Conservation (phyloP, 192 early-diverging fungal species). For the Backusella tuberculispora region DNA sequence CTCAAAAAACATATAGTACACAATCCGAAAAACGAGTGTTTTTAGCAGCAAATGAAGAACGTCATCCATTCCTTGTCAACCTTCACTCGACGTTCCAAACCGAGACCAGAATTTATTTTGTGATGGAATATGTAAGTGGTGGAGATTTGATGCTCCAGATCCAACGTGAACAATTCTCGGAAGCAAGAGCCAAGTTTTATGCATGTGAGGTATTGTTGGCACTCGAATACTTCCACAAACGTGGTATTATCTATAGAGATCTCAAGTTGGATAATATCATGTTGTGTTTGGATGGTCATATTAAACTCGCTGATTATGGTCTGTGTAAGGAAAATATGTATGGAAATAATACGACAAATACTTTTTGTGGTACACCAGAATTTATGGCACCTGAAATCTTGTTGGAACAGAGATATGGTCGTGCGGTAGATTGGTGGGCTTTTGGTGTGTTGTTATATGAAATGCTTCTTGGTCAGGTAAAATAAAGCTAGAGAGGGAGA, state of each 20-base stretch:
- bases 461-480: slow-evolving; percentile 73
- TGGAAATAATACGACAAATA: slow-evolving; percentile 67
- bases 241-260: slow-evolving; percentile 90
- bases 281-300: slow-evolving; percentile 76
- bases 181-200: slow-evolving; percentile 89
- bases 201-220: slow-evolving; percentile 95
- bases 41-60: slow-evolving; percentile 84
- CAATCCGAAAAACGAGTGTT: slow-evolving; percentile 96
- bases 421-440: slow-evolving; percentile 88
- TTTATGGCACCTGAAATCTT: slow-evolving; percentile 91
- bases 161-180: slow-evolving; percentile 89
- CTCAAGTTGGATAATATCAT: slow-evolving; percentile 85
- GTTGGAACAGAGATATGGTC: slow-evolving; percentile 74
- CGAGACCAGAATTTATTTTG: slow-evolving; percentile 93
- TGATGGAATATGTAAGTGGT: slow-evolving; percentile 98
- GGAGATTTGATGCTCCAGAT: slow-evolving; percentile 99
- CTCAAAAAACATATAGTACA: too few relatives aligned
- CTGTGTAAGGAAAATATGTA: slow-evolving; percentile 84
- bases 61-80: slow-evolving; percentile 95
- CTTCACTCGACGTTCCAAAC: slow-evolving; percentile 98
- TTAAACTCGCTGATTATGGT: slow-evolving; percentile 87
- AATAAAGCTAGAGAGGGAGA: neutral
- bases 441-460: slow-evolving; percentile 62
- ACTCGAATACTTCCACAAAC: slow-evolving; percentile 93
- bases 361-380: slow-evolving; percentile 87